These are phyloP conservation scores for Agaricus sinodeliciosus DNA, from an alignment of 768 basidiomycete genomes.

Conservation along the genomic window DNA sequence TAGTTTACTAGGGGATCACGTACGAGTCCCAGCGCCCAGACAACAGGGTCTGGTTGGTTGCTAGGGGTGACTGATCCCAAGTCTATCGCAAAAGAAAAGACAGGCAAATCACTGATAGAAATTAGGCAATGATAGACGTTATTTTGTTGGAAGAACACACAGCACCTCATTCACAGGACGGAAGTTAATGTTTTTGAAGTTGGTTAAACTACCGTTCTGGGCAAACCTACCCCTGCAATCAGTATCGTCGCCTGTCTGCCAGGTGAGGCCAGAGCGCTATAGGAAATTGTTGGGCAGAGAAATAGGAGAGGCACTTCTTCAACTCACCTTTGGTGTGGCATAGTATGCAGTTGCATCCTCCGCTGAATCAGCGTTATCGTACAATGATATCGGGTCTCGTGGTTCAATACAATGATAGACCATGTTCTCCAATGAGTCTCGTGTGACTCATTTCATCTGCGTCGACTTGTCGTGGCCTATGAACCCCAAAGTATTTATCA, in stretches of 20 bases:
- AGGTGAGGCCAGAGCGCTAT: constrained; percentile 24
- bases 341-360: constrained; percentile 45
- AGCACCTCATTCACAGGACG: constrained; percentile 24
- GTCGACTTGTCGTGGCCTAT: constrained; percentile 22
- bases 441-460: constrained; percentile 39
- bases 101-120: constrained; percentile 28
- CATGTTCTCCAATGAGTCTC: constrained; percentile 18
- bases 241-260: constrained; percentile 34
- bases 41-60: constrained; percentile 19
- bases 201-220: constrained; percentile 28
- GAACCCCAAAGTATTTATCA: constrained; percentile 22
- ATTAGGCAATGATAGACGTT: background rate
- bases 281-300: background rate
- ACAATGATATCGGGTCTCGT: constrained; percentile 22
- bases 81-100: constrained; percentile 41
- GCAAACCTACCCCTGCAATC: constrained; percentile 33
- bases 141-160: background rate
- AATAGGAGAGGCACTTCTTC: background rate
- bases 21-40: constrained; percentile 29
- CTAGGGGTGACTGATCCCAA: constrained; percentile 29
- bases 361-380: constrained; percentile 38
- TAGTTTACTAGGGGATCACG: constrained; percentile 30
- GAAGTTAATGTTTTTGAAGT: constrained; percentile 33
- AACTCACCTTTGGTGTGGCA: constrained; percentile 28
- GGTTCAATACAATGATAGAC: constrained; percentile 39